Percentiles rank a stretch among this genome's conserved stretches.
Evolutionary conservation across 768 basidiomycete species (phyloP).

Genomic region (Paxillus involutus): DNA sequence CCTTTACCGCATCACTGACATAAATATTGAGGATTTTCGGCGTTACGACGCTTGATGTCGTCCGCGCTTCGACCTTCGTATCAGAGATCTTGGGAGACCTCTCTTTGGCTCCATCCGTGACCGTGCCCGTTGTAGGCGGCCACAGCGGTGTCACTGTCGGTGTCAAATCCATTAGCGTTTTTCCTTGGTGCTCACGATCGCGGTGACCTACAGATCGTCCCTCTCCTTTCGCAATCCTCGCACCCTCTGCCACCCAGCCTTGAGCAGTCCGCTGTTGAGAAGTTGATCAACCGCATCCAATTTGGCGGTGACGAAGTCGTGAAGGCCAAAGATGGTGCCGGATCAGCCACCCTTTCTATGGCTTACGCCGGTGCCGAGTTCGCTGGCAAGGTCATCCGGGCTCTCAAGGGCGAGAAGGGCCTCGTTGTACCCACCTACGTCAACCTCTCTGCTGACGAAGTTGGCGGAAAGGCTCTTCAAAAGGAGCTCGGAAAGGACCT

Average conservation of each 20-base stretch:
- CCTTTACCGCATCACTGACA: background rate
- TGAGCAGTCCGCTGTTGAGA: slow-evolving; percentile 47
- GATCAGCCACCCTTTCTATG: slow-evolving; percentile 97
- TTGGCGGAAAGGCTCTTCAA: slow-evolving; percentile 70
- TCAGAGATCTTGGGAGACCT: slow-evolving; percentile 72
- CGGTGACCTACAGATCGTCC: slow-evolving; percentile 65
- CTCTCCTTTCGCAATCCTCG: slow-evolving; percentile 88
- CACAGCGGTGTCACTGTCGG: slow-evolving; percentile 87
- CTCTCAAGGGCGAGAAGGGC: slow-evolving; percentile 85
- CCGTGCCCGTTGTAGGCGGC: slow-evolving; percentile 91
- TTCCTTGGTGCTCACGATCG: slow-evolving; percentile 6
- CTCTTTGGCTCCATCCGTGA: slow-evolving; percentile 57
- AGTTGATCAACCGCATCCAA: slow-evolving; percentile 83
- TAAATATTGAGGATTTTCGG: slow-evolving; percentile 74
- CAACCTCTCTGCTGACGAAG: slow-evolving; percentile 67
- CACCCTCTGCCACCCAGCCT: slow-evolving; percentile 68
- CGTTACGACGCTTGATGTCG: slow-evolving; percentile 96
- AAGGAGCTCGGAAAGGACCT: slow-evolving; percentile 75
- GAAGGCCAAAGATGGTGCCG: slow-evolving; percentile 90
- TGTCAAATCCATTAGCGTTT: slow-evolving; percentile 14
- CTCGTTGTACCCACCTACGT: slow-evolving; percentile 86
- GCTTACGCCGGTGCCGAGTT: slow-evolving; percentile 94
- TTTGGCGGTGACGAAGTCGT: slow-evolving; percentile 98
- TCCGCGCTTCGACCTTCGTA: slow-evolving; percentile 96
- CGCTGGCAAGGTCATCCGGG: slow-evolving; percentile 76